phyloP scores from a whole-genome alignment of 805 yeast species.

The Sugiyamaella valdiviana region DNA sequence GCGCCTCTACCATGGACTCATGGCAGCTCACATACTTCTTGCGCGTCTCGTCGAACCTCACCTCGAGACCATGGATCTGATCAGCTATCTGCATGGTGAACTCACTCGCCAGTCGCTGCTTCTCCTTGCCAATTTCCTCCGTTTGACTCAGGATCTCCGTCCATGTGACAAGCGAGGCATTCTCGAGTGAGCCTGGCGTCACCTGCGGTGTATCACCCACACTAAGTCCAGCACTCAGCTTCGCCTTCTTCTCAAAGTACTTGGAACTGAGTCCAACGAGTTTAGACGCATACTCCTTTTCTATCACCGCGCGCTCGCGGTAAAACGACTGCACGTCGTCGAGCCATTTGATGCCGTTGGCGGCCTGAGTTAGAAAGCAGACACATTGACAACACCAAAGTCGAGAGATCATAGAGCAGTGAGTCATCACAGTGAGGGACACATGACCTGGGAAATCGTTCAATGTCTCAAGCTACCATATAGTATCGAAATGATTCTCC shows the following conservation, averaged over 20 bases:
- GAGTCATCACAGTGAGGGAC: too few relatives aligned
- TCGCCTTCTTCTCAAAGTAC: slow-evolving; percentile 71
- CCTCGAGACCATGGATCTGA: slow-evolving; percentile 49
- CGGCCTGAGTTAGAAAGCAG: slow-evolving; percentile 23
- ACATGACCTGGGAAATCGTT: too few relatives aligned
- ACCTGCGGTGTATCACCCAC: slow-evolving; percentile 89
- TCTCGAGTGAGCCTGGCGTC: slow-evolving; percentile 92
- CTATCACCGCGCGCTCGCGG: slow-evolving; percentile 73
- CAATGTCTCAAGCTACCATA: too few relatives aligned
- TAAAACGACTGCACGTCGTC: slow-evolving; percentile 77
- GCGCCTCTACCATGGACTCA: slow-evolving; percentile 46
- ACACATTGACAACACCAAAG: too few relatives aligned
- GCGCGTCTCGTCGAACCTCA: slow-evolving; percentile 48
- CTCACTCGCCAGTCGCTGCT: slow-evolving; percentile 51
- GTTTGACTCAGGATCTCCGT: slow-evolving; percentile 78
- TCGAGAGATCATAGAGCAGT: too few relatives aligned
- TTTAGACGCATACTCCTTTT: slow-evolving; percentile 72
- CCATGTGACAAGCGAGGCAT: slow-evolving; percentile 86
- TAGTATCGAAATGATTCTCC: too few relatives aligned
- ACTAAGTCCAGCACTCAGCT: slow-evolving; percentile 55
- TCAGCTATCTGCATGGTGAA: slow-evolving; percentile 54
- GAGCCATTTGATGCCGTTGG: slow-evolving; percentile 66
- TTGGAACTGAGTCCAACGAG: slow-evolving; percentile 58
- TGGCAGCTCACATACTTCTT: slow-evolving; percentile 53
- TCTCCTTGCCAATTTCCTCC: slow-evolving; percentile 69